Percentiles rank a stretch among this genome's conserved stretches.
Evolutionary conservation across 169 alveolate species (phyloP).

Genomic region (Neospora caninum): DNA sequence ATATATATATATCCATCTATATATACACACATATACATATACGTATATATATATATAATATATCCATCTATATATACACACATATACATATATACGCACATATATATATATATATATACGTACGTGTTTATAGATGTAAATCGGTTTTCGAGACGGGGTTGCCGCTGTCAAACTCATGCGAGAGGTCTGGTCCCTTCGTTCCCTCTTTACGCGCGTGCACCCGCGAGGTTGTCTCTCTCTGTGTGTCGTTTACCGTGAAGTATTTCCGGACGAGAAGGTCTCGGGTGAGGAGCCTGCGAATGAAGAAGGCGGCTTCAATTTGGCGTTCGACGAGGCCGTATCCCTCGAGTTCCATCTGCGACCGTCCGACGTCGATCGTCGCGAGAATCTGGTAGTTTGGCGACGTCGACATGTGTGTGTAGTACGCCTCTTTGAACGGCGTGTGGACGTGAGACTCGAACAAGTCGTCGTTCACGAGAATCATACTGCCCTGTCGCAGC

Average conservation of each 20-base stretch:
- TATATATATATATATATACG: background rate
- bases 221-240: background rate
- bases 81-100: background rate
- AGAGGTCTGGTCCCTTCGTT: background rate
- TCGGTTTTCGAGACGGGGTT: too few relatives aligned
- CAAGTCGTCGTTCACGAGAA: constrained; percentile 73
- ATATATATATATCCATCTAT: background rate
- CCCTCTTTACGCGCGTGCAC: background rate
- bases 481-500: constrained; percentile 76
- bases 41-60: background rate
- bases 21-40: background rate
- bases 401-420: constrained; percentile 78
- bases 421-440: constrained; percentile 76
- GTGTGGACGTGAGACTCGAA: constrained; percentile 76
- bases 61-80: background rate
- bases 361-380: constrained; percentile 76
- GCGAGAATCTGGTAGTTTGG: constrained; percentile 77
- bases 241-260: constrained; percentile 50
- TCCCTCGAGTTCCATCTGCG: constrained; percentile 78
- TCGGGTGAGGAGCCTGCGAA: constrained; percentile 68
- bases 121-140: background rate
- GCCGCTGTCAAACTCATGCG: too few relatives aligned
- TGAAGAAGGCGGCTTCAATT: constrained; percentile 73
- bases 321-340: constrained; percentile 74
- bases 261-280: constrained; percentile 70